Percentiles rank a stretch among this genome's conserved stretches.
These are phyloP conservation scores for Amanita polypyramis DNA, from an alignment of 768 basidiomycete genomes.

Conservation along the genomic window DNA sequence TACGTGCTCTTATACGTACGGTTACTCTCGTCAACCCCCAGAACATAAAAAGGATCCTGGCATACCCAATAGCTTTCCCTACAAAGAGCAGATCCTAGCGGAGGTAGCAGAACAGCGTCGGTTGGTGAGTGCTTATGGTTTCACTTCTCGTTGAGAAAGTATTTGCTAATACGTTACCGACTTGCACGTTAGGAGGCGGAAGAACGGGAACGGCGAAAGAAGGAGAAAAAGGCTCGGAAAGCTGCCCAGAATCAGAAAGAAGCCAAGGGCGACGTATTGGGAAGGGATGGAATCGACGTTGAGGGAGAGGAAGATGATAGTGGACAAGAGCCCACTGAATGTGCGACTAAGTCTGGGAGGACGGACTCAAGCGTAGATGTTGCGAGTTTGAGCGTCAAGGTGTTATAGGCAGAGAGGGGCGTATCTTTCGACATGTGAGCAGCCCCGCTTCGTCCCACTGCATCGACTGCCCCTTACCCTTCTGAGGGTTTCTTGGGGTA, in stretches of 20 bases:
- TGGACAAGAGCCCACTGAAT: slow-evolving; percentile 1
- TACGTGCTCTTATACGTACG: background rate
- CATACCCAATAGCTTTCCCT: slow-evolving; percentile 88
- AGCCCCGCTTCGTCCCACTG: too few species aligned
- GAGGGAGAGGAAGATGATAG: slow-evolving; percentile 15
- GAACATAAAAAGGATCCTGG: slow-evolving; percentile 86
- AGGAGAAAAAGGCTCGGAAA: slow-evolving; percentile 42
- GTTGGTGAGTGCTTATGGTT: slow-evolving; percentile 33
- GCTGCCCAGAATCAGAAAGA: slow-evolving; percentile 13
- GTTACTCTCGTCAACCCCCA: slow-evolving; percentile 17
- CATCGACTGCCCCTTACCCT: too few species aligned
- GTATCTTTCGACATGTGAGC: too few species aligned
- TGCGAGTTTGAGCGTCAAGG: slow-evolving; percentile 33
- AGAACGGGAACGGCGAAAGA: slow-evolving; percentile 59
- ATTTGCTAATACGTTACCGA: background rate
- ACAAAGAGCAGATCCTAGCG: slow-evolving; percentile 89
- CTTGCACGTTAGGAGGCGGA: slow-evolving; percentile 49
- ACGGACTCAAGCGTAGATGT: slow-evolving; percentile 35
- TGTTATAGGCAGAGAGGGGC: slow-evolving; percentile 8
- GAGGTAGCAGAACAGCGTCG: slow-evolving; percentile 80
- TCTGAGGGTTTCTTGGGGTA: too few species aligned
- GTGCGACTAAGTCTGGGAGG: too few species aligned
- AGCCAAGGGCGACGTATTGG: slow-evolving; percentile 19
- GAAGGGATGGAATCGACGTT: slow-evolving; percentile 19
- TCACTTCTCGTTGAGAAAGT: background rate